Evolutionary conservation across 495 filamentous ascomycete genomes (phyloP).

Genomic region (Podospora pseudocomata): DNA sequence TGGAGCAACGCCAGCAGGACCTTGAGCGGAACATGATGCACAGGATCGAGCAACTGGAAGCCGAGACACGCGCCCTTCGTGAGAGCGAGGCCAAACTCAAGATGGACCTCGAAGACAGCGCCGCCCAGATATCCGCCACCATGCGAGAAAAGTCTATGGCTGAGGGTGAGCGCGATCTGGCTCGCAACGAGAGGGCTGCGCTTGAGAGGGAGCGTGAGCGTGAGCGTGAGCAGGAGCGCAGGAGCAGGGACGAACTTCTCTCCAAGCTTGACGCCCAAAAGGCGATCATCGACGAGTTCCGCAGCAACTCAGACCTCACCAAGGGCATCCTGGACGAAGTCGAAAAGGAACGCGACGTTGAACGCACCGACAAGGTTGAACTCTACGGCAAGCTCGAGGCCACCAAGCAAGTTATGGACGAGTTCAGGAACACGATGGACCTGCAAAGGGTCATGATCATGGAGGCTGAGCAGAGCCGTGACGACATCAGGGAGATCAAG

Average conservation of each 20-base stretch:
- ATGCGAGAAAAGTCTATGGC: slow-evolving; percentile 14
- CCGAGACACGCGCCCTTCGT: slow-evolving; percentile 37
- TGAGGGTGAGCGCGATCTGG: slow-evolving; percentile 10
- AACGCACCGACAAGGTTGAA: slow-evolving; percentile 23
- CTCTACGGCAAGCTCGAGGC: slow-evolving; percentile 34
- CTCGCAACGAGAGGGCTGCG: slow-evolving; percentile 16
- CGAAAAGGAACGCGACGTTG: slow-evolving; percentile 30
- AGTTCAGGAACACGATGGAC: slow-evolving; percentile 37
- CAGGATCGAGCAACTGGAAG: slow-evolving; percentile 43
- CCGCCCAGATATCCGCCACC: slow-evolving; percentile 12
- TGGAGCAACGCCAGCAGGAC: slow-evolving; percentile 21
- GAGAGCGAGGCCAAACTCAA: slow-evolving; percentile 32
- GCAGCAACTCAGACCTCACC: slow-evolving; percentile 39
- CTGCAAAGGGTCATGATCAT: slow-evolving; percentile 36
- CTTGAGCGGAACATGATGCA: slow-evolving; percentile 34
- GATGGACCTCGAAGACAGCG: slow-evolving; percentile 34
- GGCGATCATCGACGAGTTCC: slow-evolving; percentile 42
- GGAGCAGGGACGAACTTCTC: slow-evolving; percentile 21
- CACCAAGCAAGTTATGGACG: slow-evolving; percentile 37
- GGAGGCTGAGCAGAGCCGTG: slow-evolving; percentile 41
- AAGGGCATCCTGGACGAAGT: slow-evolving; percentile 34
- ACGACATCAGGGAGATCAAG: slow-evolving; percentile 32
- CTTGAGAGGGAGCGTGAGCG: slow-evolving; percentile 21
- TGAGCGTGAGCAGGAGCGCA: slow-evolving; percentile 30
- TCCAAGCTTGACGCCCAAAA: slow-evolving; percentile 37